Percentiles rank a stretch among this genome's conserved stretches.
Conservation (phyloP, 805 yeast species). For the Komagataella pseudopastoris region DNA sequence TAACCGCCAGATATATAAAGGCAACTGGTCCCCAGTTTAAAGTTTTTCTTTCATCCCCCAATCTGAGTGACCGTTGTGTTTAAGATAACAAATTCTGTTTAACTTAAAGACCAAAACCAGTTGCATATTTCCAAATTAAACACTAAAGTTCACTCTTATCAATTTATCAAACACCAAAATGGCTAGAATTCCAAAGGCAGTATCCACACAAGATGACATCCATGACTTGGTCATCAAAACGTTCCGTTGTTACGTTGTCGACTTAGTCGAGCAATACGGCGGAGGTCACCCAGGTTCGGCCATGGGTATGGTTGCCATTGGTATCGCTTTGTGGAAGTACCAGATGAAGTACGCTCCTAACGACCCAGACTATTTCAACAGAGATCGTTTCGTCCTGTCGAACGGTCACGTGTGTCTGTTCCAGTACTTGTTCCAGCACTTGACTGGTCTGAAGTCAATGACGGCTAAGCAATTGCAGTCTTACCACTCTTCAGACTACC, state of each 20-base stretch:
- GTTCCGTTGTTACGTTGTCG: conserved; percentile 15
- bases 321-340: conserved; percentile 22
- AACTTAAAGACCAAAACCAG: not conserved
- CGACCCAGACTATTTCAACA: conserved; percentile 19
- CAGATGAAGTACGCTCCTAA: conserved; percentile 17
- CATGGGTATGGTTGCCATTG: conserved; percentile 26
- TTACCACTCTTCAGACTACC: conserved; percentile 14
- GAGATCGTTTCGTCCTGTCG: conserved; percentile 23
- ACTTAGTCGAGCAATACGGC: conserved; percentile 13
- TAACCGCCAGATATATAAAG: not conserved
- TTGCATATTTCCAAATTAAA: not conserved
- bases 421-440: conserved; percentile 15
- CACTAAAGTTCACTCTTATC: not conserved
- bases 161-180: conserved; percentile 4
- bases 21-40: not conserved
- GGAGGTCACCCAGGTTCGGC: conserved; percentile 36
- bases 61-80: not conserved
- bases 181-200: conserved; percentile 13
- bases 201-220: conserved; percentile 13
- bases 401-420: conserved; percentile 24
- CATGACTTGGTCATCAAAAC: conserved; percentile 13
- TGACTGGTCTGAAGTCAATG: conserved; percentile 20
- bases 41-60: not conserved
- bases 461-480: conserved; percentile 20
- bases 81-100: not conserved